Conservation (phyloP, 768 basidiomycete genomes). For the Strobilomyces confusus region DNA sequence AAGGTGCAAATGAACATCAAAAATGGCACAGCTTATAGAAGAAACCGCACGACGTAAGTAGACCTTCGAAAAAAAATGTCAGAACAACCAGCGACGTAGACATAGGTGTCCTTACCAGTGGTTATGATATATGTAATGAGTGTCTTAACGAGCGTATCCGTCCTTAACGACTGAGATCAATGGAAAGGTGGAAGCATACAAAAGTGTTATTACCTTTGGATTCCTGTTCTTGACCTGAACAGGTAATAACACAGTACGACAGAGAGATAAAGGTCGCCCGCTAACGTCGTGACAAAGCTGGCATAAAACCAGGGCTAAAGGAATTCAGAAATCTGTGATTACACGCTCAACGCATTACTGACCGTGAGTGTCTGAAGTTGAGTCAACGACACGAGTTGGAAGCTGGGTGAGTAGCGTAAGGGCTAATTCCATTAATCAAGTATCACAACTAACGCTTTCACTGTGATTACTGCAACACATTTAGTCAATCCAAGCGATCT, state of each 20-base stretch:
- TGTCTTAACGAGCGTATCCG: conserved; percentile 44
- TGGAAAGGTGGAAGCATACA: not conserved
- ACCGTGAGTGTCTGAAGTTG: conserved; percentile 40
- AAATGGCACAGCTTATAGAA: not conserved
- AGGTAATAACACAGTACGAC: conserved; percentile 47
- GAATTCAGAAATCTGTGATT: not conserved
- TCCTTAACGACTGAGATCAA: conserved; percentile 31
- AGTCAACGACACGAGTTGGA: conserved; percentile 34
- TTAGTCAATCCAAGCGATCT: not conserved
- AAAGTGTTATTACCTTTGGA: conserved; percentile 35
- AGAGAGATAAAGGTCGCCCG: conserved; percentile 50
- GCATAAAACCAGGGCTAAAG: conserved; percentile 47
- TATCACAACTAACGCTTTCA: conserved; percentile 41
- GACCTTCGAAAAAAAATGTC: conserved; percentile 32
- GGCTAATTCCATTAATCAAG: not conserved
- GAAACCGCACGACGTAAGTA: conserved; percentile 34
- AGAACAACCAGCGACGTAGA: conserved; percentile 13
- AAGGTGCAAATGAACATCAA: not conserved
- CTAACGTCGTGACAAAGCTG: conserved; percentile 47
- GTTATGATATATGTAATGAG: conserved; percentile 53
- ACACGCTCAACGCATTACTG: conserved; percentile 3
- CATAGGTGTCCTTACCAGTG: conserved; percentile 39
- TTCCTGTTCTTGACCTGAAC: conserved; percentile 47
- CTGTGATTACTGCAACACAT: conserved; percentile 42
- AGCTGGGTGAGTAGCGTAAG: conserved; percentile 28